These are phyloP conservation scores for Mycena metata DNA, from an alignment of 768 basidiomycete species.

Conservation along the genomic window DNA sequence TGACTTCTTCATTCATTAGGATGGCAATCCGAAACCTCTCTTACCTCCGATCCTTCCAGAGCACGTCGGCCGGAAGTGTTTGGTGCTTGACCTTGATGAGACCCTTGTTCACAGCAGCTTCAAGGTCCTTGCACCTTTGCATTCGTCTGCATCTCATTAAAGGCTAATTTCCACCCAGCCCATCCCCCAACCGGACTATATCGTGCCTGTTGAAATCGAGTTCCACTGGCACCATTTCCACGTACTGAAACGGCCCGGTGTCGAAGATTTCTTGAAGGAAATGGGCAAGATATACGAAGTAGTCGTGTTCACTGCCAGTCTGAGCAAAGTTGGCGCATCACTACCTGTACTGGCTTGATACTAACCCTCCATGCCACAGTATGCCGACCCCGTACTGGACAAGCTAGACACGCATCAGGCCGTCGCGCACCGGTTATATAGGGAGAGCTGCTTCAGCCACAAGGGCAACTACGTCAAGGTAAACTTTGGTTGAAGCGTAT, in stretches of 20 bases:
- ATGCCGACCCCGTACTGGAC: slow-evolving; percentile 98
- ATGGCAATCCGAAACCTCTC: slow-evolving; percentile 90
- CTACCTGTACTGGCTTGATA: slow-evolving; percentile 18
- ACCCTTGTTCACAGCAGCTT: slow-evolving; percentile 98
- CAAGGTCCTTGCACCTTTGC: slow-evolving; percentile 73
- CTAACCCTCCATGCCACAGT: slow-evolving; percentile 63
- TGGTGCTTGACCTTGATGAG: slow-evolving; percentile 97
- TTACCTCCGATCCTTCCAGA: slow-evolving; percentile 86
- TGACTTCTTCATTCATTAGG: slow-evolving; percentile 58
- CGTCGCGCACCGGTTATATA: slow-evolving; percentile 93
- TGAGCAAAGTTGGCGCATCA: slow-evolving; percentile 84
- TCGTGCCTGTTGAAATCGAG: slow-evolving; percentile 99
- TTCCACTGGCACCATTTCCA: slow-evolving; percentile 99
- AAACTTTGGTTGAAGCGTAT: slow-evolving; percentile 34
- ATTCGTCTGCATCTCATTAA: slow-evolving; percentile 1
- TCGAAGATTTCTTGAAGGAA: slow-evolving; percentile 95
- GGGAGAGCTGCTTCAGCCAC: slow-evolving; percentile 99
- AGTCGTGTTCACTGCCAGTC: slow-evolving; percentile 97
- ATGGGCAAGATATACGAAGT: slow-evolving; percentile 99
- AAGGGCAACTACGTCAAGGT: slow-evolving; percentile 99
- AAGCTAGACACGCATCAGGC: slow-evolving; percentile 94
- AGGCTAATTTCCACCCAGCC: slow-evolving; percentile 64
- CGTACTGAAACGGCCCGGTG: slow-evolving; percentile 98
- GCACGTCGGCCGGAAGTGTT: slow-evolving; percentile 91
- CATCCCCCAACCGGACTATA: slow-evolving; percentile 95